Evolutionary conservation across 2,329 filamentous ascomycete genomes (phyloP), one percentile per base, ranked within the genome.

Genomic region (Botrytis elliptica): DNA sequence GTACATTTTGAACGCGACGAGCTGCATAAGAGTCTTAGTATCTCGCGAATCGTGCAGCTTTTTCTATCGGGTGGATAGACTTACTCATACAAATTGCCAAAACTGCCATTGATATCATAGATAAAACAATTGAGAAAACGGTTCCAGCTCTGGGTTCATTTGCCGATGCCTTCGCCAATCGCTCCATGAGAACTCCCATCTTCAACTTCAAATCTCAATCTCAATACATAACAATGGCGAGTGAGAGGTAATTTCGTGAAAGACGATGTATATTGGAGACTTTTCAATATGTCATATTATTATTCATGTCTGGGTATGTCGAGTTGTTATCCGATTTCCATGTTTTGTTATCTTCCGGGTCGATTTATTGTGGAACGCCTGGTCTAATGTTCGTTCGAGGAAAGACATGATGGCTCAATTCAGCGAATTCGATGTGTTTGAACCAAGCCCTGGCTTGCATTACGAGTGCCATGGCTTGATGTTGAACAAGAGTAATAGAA

Each of bases 31-130:
- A 63, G 38, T 7, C 29, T 62, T 3, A 55, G 75, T 25, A 75
- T 64, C 4, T 70, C 29, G 49, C 10, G 9, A 44, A 49, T n/a
- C 6, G 10, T 22, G 10, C 14, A 60, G 57, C 14, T 63, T 25
- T 44, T 12, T n/a, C 18, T 9, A 16, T 29, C 29, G 20, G 12
- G 20, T 14, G 1, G 29, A 63, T 2, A 6, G 46, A 71, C 76
- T 73, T 73, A 79, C 79, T 76, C 20, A 79, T 63, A 73, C 77
- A 80, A 14, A 80, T 65, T 25, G 76, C 76, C n/a, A 80, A 66
- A 6, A 69, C 66, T 5, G 72, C 73, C 73, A 78, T 78, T 7
- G 77, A 78, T 14, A 76, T 33, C 29, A 79, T 42, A 7, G 76
- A 77, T 1, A 78, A 12, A 22, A 77, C 9, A 25, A 78, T 68